phyloP scores from a whole-genome alignment of 192 early-diverging fungal species.

The Tieghemiomyces parasiticus region DNA sequence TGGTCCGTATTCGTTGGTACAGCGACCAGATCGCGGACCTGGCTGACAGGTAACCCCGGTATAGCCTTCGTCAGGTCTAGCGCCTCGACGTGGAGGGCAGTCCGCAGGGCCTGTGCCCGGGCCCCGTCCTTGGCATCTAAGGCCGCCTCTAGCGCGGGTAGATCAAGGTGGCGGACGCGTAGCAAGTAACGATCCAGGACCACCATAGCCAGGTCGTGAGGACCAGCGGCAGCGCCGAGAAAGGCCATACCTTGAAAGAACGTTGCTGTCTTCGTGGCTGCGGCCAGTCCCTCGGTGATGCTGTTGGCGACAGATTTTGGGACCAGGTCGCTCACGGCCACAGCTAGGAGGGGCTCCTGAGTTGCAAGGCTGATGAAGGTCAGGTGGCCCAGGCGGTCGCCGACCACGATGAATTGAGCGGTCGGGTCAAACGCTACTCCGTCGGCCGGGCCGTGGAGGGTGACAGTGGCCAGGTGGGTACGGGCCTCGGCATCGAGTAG shows the following conservation, averaged over 20 bases:
- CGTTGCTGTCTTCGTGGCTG: background rate
- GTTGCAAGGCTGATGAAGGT: background rate
- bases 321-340: background rate
- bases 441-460: background rate
- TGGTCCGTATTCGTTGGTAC: background rate
- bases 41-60: too few relatives aligned
- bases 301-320: background rate
- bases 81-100: background rate
- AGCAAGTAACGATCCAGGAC: background rate
- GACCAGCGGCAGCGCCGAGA: background rate
- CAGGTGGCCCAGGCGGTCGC: background rate
- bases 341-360: background rate
- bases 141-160: background rate
- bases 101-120: background rate
- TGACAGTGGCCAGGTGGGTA: slow-evolving; percentile 5
- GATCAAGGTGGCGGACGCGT: background rate
- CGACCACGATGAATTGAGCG: background rate
- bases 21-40: background rate
- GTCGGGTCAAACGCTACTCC: background rate
- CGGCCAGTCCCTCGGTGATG: background rate
- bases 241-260: background rate
- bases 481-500: background rate
- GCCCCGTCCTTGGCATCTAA: background rate
- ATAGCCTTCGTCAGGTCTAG: background rate
- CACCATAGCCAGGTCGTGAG: background rate